Evolutionary conservation across 2,329 filamentous ascomycete genomes (phyloP).

Genomic region (Endothia cerciana): DNA sequence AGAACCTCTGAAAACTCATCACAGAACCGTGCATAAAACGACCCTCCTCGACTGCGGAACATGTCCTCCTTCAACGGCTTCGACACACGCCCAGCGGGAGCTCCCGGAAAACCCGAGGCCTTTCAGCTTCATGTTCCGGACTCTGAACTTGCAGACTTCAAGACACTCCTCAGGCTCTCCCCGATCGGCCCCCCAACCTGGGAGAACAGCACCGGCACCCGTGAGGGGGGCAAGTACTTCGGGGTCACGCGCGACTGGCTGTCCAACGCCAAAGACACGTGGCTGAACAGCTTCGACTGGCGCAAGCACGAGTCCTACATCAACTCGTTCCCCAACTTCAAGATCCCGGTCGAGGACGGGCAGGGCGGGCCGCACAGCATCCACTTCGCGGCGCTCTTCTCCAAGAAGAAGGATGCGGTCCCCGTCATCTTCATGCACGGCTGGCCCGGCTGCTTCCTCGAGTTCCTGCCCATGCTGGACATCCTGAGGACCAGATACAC

Average conservation of each 20-base stretch:
- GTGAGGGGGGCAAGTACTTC: slow-evolving; percentile 9
- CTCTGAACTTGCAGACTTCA: slow-evolving; percentile 2
- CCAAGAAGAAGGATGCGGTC: slow-evolving; percentile 50
- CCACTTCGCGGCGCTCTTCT: slow-evolving; percentile 61
- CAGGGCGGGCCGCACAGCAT: slow-evolving; percentile 43
- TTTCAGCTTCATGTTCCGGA: slow-evolving; percentile 10
- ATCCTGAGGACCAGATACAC: slow-evolving; percentile 52
- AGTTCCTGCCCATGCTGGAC: slow-evolving; percentile 57
- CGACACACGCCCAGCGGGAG: slow-evolving; percentile 7
- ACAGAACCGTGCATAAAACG: not conserved
- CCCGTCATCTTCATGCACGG: slow-evolving; percentile 59
- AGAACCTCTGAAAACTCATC: not conserved
- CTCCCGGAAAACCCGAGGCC: slow-evolving; percentile 1
- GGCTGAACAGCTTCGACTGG: slow-evolving; percentile 53
- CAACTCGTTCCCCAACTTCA: slow-evolving; percentile 56
- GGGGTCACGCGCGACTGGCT: slow-evolving; percentile 24
- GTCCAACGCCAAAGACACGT: slow-evolving; percentile 37
- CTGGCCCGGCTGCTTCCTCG: slow-evolving; percentile 58
- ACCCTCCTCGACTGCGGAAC: not conserved
- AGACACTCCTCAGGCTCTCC: slow-evolving; percentile 15
- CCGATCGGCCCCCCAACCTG: slow-evolving; percentile 11
- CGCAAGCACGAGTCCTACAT: slow-evolving; percentile 42
- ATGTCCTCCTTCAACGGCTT: slow-evolving; percentile 18
- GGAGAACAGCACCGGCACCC: slow-evolving; percentile 9
- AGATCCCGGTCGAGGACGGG: slow-evolving; percentile 42